phyloP scores from a whole-genome alignment of 805 yeast genomes.

The Candida caryicola region DNA sequence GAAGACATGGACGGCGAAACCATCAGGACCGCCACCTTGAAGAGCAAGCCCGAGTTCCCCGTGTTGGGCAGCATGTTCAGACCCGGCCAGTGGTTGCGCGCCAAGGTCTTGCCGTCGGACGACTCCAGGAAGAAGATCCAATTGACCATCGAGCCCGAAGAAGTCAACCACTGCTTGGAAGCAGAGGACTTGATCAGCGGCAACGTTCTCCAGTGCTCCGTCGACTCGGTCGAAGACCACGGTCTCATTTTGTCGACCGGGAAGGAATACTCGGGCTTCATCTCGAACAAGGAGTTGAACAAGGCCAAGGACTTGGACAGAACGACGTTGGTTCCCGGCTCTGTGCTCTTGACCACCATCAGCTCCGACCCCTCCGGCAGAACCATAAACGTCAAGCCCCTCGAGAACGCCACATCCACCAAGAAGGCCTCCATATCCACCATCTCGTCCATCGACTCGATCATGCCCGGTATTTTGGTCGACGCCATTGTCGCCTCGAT shows the following conservation, averaged over 20 bases:
- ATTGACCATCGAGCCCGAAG: constrained; percentile 69
- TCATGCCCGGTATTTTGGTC: constrained; percentile 81
- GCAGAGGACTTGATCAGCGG: constrained; percentile 66
- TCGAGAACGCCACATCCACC: constrained; percentile 38
- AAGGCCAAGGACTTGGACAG: constrained; percentile 32
- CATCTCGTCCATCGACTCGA: constrained; percentile 72
- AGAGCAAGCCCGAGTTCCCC: constrained; percentile 49
- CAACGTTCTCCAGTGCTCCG: constrained; percentile 68
- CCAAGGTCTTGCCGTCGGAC: constrained; percentile 58
- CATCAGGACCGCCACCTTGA: constrained; percentile 20
- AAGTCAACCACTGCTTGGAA: constrained; percentile 59
- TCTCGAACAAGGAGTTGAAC: constrained; percentile 65
- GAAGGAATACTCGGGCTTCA: constrained; percentile 59
- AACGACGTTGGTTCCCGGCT: constrained; percentile 51
- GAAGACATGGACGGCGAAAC: constrained; percentile 33
- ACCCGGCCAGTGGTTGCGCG: constrained; percentile 85
- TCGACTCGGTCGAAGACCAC: constrained; percentile 85
- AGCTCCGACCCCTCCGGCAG: constrained; percentile 46
- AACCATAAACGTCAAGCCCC: constrained; percentile 56
- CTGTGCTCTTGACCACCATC: constrained; percentile 64
- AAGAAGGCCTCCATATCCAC: constrained; percentile 46
- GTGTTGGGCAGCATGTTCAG: constrained; percentile 51
- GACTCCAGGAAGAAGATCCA: constrained; percentile 58
- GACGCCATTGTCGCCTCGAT: constrained; percentile 67
- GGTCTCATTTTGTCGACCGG: constrained; percentile 82